Evolutionary conservation across 257 asterid genomes (phyloP).

Genomic region (Galeopsis tetrahit): DNA sequence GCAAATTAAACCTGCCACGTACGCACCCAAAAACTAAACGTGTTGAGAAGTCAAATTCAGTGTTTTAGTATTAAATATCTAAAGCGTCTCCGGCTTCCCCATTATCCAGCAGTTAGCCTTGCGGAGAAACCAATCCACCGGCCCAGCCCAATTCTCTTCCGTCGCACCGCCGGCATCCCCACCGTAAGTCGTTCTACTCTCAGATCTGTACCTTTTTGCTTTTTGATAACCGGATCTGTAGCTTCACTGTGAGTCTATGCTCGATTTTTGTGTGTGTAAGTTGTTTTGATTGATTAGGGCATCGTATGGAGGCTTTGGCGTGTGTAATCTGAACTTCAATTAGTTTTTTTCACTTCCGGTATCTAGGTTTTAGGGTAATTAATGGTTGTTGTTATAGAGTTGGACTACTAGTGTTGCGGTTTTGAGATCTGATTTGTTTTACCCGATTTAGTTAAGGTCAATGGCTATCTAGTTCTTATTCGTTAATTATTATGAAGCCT

Average conservation of each 20-base stretch:
- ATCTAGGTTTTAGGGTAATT: neutral
- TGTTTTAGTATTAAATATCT: neutral
- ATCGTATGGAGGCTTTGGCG: neutral
- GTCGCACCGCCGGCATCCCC: neutral
- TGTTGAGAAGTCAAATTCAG: constrained; percentile 18
- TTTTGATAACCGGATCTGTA: constrained; percentile 24
- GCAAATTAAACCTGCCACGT: constrained; percentile 18
- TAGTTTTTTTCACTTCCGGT: neutral
- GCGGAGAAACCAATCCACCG: constrained; percentile 1
- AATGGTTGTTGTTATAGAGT: constrained; percentile 13
- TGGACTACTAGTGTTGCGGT: neutral
- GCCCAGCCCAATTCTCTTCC: constrained; percentile 19
- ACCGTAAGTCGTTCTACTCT: constrained; percentile 13
- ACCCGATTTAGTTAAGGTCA: neutral
- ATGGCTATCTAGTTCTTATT: neutral
- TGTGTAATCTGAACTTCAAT: neutral
- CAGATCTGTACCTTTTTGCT: constrained; percentile 22
- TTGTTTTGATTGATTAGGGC: neutral
- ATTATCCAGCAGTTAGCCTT: neutral
- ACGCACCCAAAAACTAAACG: constrained; percentile 18
- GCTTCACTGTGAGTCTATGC: constrained; percentile 20
- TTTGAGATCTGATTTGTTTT: constrained; percentile 23
- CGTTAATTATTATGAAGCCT: neutral
- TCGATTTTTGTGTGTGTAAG: neutral
- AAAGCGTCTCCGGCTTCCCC: neutral